These are phyloP conservation scores for Globisporangium orthogonon DNA, from an alignment of 352 stramenopile species.

Conservation along the genomic window DNA sequence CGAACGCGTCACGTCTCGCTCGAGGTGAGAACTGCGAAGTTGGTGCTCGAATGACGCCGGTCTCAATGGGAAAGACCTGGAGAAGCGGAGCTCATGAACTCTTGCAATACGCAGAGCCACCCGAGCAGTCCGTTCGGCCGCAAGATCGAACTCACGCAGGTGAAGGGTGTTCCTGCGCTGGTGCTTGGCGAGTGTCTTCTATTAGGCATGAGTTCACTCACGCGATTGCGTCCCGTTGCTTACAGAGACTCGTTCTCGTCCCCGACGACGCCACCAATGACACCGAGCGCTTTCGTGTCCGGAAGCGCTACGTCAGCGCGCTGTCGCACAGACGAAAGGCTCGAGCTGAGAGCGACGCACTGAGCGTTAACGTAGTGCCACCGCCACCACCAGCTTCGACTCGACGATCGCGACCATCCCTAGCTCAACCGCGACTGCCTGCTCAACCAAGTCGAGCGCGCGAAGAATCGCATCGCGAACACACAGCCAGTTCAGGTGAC, in stretches of 20 bases:
- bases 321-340: constrained; percentile 1
- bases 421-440: too few species aligned
- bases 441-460: background rate
- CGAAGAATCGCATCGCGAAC: too few species aligned
- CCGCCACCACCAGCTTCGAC: background rate
- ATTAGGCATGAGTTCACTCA: background rate
- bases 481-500: background rate
- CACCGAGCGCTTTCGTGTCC: constrained; percentile 7
- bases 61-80: background rate
- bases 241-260: constrained; percentile 7
- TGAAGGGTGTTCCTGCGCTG: constrained; percentile 2
- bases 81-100: background rate
- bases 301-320: constrained; percentile 2
- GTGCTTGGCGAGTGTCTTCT: background rate
- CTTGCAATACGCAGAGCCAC: constrained; percentile 14
- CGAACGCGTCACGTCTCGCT: background rate
- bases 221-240: background rate
- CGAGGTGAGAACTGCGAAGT: background rate
- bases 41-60: too few species aligned
- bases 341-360: background rate
- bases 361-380: background rate
- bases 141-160: constrained; percentile 30
- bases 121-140: constrained; percentile 35
- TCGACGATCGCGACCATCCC: background rate
- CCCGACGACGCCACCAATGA: background rate